phyloP scores from a whole-genome alignment of 352 stramenopile genomes.

The Elongisporangium prolatum region DNA sequence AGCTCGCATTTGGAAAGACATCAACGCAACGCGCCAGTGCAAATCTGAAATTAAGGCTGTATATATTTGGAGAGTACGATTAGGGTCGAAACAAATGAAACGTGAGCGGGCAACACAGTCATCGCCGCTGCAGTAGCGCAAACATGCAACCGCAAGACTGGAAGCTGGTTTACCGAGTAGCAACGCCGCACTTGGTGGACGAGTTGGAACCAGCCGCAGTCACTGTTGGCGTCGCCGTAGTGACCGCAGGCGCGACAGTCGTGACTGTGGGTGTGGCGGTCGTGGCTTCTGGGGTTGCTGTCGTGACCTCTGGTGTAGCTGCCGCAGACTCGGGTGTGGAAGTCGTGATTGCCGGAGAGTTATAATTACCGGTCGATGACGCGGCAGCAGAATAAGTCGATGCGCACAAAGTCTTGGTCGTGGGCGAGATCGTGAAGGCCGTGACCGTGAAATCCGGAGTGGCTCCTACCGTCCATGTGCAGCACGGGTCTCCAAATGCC shows the following conservation, averaged over 20 bases:
- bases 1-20: no score
- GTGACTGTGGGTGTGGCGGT: slow-evolving; percentile 7
- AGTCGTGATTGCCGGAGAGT: slow-evolving; percentile 6
- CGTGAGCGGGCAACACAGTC: not conserved
- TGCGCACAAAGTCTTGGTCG: slow-evolving; percentile 26
- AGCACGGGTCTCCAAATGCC: slow-evolving; percentile 29
- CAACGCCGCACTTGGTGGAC: slow-evolving; percentile 30
- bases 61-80: not conserved
- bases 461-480: slow-evolving; percentile 33
- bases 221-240: not conserved
- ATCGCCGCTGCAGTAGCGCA: slow-evolving; percentile 2
- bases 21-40: no score
- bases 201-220: slow-evolving; percentile 3
- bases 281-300: slow-evolving; percentile 9
- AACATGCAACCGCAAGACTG: not conserved
- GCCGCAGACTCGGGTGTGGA: no score
- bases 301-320: slow-evolving; percentile 4
- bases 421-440: slow-evolving; percentile 19
- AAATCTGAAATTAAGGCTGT: not conserved
- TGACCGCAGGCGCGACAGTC: slow-evolving; percentile 11
- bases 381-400: slow-evolving; percentile 15
- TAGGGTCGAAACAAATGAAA: not conserved
- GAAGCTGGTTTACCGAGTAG: not conserved
- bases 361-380: slow-evolving; percentile 2
- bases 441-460: slow-evolving; percentile 27